Evolutionary conservation across 768 basidiomycete species (phyloP).

Genomic region (Suillus weaverae): DNA sequence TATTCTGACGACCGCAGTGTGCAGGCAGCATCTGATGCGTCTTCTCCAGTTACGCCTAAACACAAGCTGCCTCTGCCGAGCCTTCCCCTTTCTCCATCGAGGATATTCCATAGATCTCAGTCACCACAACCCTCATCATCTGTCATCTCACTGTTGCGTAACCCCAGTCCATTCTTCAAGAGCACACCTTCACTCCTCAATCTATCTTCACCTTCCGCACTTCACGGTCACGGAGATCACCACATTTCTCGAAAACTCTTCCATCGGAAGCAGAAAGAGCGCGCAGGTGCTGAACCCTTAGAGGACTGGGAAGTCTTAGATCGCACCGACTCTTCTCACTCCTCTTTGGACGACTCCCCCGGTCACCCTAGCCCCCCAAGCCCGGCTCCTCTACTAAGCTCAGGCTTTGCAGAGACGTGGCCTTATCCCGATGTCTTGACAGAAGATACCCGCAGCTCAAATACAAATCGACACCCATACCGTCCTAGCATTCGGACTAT

Average conservation of each 20-base stretch:
- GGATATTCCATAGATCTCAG: conserved; percentile 33
- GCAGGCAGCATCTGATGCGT: conserved; percentile 34
- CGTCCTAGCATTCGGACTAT: background rate
- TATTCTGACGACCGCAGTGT: conserved; percentile 30
- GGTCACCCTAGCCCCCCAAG: conserved; percentile 21
- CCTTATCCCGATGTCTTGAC: background rate
- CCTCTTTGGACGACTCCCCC: conserved; percentile 24
- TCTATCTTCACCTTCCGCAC: conserved; percentile 28
- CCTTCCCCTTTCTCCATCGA: conserved; percentile 32
- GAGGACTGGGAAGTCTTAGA: conserved; percentile 36
- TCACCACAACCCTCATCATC: conserved; percentile 36
- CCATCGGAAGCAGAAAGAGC: conserved; percentile 36
- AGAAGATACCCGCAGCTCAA: background rate
- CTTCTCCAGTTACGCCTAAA: conserved; percentile 33
- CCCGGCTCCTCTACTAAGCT: conserved; percentile 14
- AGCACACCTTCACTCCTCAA: conserved; percentile 33
- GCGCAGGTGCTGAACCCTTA: conserved; percentile 32
- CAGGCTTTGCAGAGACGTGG: conserved; percentile 5
- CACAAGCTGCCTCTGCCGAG: conserved; percentile 28
- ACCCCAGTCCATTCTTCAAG: conserved; percentile 36
- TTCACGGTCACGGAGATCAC: conserved; percentile 25
- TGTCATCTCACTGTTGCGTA: conserved; percentile 34
- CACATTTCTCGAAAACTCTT: conserved; percentile 34
- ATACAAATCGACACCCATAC: conserved; percentile 1
- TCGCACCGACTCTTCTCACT: conserved; percentile 26